phyloP scores from a whole-genome alignment of 2,329 filamentous ascomycete species.

The Curvularia hawaiiensis region DNA sequence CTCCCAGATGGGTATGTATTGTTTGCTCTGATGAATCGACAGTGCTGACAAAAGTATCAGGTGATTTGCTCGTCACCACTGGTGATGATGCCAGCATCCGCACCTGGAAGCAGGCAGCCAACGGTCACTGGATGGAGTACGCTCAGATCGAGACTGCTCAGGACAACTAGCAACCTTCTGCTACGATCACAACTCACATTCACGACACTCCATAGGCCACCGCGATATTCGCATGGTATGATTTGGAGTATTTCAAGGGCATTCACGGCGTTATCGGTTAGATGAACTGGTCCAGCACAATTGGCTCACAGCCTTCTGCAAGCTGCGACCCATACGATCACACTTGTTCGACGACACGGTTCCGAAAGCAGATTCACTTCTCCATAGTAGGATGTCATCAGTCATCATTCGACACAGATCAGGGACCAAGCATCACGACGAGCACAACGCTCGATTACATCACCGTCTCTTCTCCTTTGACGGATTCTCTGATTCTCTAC shows the following conservation, averaged over 20 bases:
- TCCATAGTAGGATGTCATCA: neutral
- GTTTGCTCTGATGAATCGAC: too few relatives aligned
- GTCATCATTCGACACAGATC: constrained; percentile 23
- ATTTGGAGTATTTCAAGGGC: neutral
- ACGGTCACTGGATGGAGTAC: constrained; percentile 56
- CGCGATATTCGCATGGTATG: neutral
- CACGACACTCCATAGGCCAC: neutral
- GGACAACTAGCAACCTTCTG: constrained; percentile 25
- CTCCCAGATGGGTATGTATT: constrained; percentile 51
- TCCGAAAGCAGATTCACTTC: too few relatives aligned
- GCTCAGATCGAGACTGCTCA: constrained; percentile 53
- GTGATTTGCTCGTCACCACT: constrained; percentile 74
- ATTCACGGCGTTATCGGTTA: constrained; percentile 8
- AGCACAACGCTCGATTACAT: constrained; percentile 5
- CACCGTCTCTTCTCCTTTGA: too few relatives aligned
- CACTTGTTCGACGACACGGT: neutral
- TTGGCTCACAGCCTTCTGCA: neutral
- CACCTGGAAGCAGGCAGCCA: constrained; percentile 57
- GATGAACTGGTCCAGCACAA: neutral
- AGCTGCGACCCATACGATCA: neutral
- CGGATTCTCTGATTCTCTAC: too few relatives aligned
- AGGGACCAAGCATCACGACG: neutral
- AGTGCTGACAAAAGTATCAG: constrained; percentile 54
- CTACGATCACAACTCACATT: neutral
- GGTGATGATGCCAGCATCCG: constrained; percentile 72